Percentiles rank a stretch among this genome's conserved stretches.
These are phyloP conservation scores for Phytopythium helicoides DNA, from an alignment of 352 stramenopile species.

Conservation along the genomic window DNA sequence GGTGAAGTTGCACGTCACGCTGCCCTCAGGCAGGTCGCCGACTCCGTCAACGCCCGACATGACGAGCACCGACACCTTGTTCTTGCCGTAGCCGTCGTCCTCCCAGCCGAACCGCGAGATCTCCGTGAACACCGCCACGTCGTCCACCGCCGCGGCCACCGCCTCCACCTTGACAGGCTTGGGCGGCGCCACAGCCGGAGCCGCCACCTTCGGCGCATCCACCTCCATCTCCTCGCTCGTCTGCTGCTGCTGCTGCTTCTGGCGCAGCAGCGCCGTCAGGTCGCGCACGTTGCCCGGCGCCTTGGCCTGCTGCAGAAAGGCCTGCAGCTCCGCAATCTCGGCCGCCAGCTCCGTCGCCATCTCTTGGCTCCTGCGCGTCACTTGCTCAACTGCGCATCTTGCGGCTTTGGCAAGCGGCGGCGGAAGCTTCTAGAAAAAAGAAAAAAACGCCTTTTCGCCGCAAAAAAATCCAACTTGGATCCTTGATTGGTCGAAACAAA, in stretches of 20 bases:
- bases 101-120: slow-evolving; percentile 87
- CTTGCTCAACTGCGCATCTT: neutral
- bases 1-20: slow-evolving; percentile 73
- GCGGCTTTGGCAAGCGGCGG: too few relatives aligned
- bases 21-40: slow-evolving; percentile 65
- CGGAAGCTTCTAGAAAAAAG: slow-evolving; percentile 5
- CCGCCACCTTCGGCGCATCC: slow-evolving; percentile 4
- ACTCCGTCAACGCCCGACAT: slow-evolving; percentile 84
- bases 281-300: slow-evolving; percentile 60
- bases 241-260: slow-evolving; percentile 51
- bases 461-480: too few relatives aligned
- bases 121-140: slow-evolving; percentile 73
- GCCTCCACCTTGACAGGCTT: slow-evolving; percentile 23
- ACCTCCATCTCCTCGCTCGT: slow-evolving; percentile 20
- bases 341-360: slow-evolving; percentile 22
- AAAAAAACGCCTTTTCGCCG: too few relatives aligned
- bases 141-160: slow-evolving; percentile 17
- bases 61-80: slow-evolving; percentile 80
- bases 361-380: slow-evolving; percentile 12
- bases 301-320: slow-evolving; percentile 52
- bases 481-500: too few relatives aligned
- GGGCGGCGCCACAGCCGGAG: slow-evolving; percentile 12
- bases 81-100: slow-evolving; percentile 86
- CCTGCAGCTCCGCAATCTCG: slow-evolving; percentile 70
- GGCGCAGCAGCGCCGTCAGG: slow-evolving; percentile 49